Evolutionary conservation across 2,329 filamentous ascomycete species (phyloP), one percentile per base, ranked within the genome.

Genomic region (Diaporthe caulivora): DNA sequence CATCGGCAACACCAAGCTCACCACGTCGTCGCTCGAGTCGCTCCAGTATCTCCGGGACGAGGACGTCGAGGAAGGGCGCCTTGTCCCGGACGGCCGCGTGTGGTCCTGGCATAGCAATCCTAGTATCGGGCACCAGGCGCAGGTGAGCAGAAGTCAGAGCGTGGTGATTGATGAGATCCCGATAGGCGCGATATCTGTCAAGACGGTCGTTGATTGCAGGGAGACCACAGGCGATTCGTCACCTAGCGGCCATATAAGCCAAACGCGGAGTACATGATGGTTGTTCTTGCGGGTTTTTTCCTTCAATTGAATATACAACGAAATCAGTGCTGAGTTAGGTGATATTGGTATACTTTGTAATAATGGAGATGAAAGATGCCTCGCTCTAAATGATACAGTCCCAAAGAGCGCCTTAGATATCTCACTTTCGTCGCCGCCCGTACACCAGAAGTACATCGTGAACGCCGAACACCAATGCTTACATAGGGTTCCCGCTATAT

Each of bases 401-500:
- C 58, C 44, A 37, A 47, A 72, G 31, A 57, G 47, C 70, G 58
- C 70, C 49, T 67, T 31, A 65, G 62, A 65, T 65, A 9, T 51
- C 31, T 49, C 21, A 40, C 70, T 42, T 42, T 64, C 57, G 37
- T 55, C 62, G 42, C 53, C 24, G 24, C 37, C 49, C 29, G 31
- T 15, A 47, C 24, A 49, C 37, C 24, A 21, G 17, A 62, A 37
- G 34, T 24, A 72, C 24, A 67, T 44, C 29, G 40, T 17, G 21
- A 64, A 70, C 37, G 24, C 71, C 62, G 57, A 71, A 62, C 40
- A 57, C 49, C 67, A 55, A 51, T 71, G 72, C 72, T 73, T 60
- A 49, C 37, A 42, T 26, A 54, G 18, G 21, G 6, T 42, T 18
- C 47, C 54, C 6, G 26, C 29, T 40, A 18, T 11, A 57, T 40